phyloP scores from a whole-genome alignment of 768 basidiomycete genomes.

The Tricholoma matsutake region DNA sequence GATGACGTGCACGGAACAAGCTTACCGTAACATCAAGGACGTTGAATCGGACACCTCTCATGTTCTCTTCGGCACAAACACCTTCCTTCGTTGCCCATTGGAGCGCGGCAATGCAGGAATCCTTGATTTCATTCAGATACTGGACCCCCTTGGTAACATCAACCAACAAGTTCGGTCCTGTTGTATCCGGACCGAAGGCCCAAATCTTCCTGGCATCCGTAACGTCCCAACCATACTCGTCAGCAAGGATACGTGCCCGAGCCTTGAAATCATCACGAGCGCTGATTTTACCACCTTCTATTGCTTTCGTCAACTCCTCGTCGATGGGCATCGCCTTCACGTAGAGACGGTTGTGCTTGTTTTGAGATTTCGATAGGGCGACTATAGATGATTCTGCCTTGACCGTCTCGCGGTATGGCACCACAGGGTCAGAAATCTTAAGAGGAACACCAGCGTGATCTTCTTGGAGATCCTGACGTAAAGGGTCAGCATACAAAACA shows the following conservation, averaged over 20 bases:
- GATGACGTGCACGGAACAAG: neutral
- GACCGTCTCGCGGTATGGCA: constrained; percentile 97
- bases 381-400: constrained; percentile 93
- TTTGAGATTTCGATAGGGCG: constrained; percentile 98
- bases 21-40: constrained; percentile 91
- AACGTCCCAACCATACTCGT: constrained; percentile 97
- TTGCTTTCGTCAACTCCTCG: constrained; percentile 91
- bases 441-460: constrained; percentile 99
- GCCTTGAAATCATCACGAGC: constrained; percentile 97
- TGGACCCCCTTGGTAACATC: constrained; percentile 99
- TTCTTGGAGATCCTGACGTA: constrained; percentile 89
- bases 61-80: constrained; percentile 94
- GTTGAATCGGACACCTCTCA: constrained; percentile 98
- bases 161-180: constrained; percentile 93
- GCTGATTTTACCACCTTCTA: constrained; percentile 81
- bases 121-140: constrained; percentile 99
- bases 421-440: constrained; percentile 97
- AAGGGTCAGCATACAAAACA: neutral
- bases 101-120: constrained; percentile 98
- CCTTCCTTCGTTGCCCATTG: constrained; percentile 99
- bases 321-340: constrained; percentile 90
- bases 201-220: constrained; percentile 99
- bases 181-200: constrained; percentile 99
- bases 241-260: constrained; percentile 93
- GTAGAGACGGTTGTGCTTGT: constrained; percentile 99